Evolutionary conservation across 192 early-diverging fungal species (phyloP).

Genomic region (Entomortierella lignicola): DNA sequence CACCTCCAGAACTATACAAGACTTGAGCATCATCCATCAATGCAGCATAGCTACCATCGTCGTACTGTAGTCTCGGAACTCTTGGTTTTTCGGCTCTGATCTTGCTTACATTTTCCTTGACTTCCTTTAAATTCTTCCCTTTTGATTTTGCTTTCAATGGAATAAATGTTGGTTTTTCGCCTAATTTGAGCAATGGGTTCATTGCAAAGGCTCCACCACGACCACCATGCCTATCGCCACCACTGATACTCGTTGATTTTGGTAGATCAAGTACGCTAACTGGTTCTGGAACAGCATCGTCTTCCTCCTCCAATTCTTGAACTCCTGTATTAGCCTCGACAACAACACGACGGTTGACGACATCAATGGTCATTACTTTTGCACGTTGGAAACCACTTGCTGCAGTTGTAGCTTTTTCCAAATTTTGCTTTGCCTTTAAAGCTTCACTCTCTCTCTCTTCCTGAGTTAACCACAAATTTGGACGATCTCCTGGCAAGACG

Average conservation of each 20-base stretch:
- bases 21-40: conserved; percentile 42
- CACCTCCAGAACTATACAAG: conserved; percentile 31
- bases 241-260: conserved; percentile 50
- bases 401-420: conserved; percentile 48
- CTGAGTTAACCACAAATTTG: conserved; percentile 61
- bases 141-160: conserved; percentile 9
- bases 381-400: conserved; percentile 51
- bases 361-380: conserved; percentile 65
- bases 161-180: conserved; percentile 45
- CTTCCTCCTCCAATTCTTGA: conserved; percentile 36
- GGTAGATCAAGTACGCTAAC: conserved; percentile 25
- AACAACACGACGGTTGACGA: conserved; percentile 54
- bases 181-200: conserved; percentile 42
- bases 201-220: conserved; percentile 41
- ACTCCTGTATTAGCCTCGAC: conserved; percentile 40
- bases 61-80: conserved; percentile 38
- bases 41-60: conserved; percentile 34
- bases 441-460: conserved; percentile 56
- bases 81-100: conserved; percentile 38
- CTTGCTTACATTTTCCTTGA: conserved; percentile 44
- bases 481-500: conserved; percentile 63
- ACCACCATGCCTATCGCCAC: conserved; percentile 45
- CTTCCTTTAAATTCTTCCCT: conserved; percentile 11
- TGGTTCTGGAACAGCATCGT: conserved; percentile 46
- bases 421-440: conserved; percentile 60